phyloP scores from a whole-genome alignment of 1,284 basidiomycete genomes.

The Kwoniella shivajii region DNA sequence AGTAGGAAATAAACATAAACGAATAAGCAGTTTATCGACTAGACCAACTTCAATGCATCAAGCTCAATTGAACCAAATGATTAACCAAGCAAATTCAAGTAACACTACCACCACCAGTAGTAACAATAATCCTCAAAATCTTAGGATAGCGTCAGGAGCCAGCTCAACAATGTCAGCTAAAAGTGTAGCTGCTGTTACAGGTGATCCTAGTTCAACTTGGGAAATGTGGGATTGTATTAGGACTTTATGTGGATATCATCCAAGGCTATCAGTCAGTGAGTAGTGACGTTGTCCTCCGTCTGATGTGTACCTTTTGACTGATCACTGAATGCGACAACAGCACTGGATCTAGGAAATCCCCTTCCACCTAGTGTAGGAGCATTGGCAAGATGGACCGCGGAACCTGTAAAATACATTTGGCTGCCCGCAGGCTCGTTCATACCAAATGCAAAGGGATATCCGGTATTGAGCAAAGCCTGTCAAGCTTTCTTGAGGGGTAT shows the following conservation, averaged over 20 bases:
- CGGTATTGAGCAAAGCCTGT: conserved; percentile 88
- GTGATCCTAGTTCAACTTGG: conserved; percentile 83
- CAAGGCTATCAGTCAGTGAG: conserved; percentile 77
- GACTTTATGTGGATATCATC: conserved; percentile 82
- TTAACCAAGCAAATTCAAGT: conserved; percentile 6
- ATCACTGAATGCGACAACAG: conserved; percentile 57
- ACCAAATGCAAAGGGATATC: conserved; percentile 94
- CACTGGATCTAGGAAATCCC: conserved; percentile 85
- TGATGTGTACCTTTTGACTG: not conserved
- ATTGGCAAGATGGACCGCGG: conserved; percentile 84
- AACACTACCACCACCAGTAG: not conserved
- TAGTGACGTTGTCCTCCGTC: conserved; percentile 15
- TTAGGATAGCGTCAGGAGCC: conserved; percentile 25
- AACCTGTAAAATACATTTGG: conserved; percentile 84
- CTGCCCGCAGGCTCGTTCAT: conserved; percentile 90
- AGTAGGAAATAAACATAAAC: conserved; percentile 39
- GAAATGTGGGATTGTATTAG: conserved; percentile 97
- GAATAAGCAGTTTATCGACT: conserved; percentile 46
- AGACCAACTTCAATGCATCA: conserved; percentile 44
- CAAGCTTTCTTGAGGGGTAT: conserved; percentile 85
- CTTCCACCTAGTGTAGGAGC: conserved; percentile 73
- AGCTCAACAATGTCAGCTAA: conserved; percentile 32
- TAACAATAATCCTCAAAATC: conserved; percentile 3
- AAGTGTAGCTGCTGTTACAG: conserved; percentile 37
- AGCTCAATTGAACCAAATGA: conserved; percentile 24